Evolutionary conservation across 495 filamentous ascomycete species (phyloP), one percentile per base, ranked within the genome.

Genomic region (Bathelium albidoporum): DNA sequence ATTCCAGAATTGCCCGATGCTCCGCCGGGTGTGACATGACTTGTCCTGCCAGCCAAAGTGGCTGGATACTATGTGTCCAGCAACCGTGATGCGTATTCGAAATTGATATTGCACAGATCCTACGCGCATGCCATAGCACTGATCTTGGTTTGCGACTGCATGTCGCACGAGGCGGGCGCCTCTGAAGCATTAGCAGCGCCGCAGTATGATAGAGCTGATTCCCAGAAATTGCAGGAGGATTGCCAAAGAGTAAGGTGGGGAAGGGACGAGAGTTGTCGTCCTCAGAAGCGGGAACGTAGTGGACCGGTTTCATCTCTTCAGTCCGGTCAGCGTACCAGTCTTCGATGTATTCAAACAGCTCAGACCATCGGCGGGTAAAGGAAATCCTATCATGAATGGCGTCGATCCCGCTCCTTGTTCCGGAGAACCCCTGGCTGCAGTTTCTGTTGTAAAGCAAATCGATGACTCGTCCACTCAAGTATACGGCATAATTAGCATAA

Each of bases 121-220:
- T 49, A 14, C 66, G 62, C 1, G 66, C 66, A 49, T 68, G 66
- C 66, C 66, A 68, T 24, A 68, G 63, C n/a, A 68, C 45, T n/a
- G 66, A 65, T 62, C 18, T 62, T n/a, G 66, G 59, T 45, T 65
- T 65, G 20, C 29, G 26, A 16, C 55, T 20, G 31, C 64, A 52
- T 32, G 20, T 34, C 1, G 58, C 59, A 34, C 43, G 59, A 14
- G 34, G 61, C 10, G 66, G 66, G 24, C 62, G 60, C 58, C 62
- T 34, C 31, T 65, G 65, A 11, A 68, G 60, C 66, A 68, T 68
- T 11, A 68, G 66, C 9, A 68, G 55, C 12, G 66, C 66, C 20
- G 63, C 43, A 14, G 66, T 68, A 41, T 68, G 66, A 49, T 65
- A 65, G 29, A 65, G 58, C 36, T 68, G 66, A 32, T 68, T 68